phyloP scores from a whole-genome alignment of 768 basidiomycete genomes.

The Ephemerocybe angulata region DNA sequence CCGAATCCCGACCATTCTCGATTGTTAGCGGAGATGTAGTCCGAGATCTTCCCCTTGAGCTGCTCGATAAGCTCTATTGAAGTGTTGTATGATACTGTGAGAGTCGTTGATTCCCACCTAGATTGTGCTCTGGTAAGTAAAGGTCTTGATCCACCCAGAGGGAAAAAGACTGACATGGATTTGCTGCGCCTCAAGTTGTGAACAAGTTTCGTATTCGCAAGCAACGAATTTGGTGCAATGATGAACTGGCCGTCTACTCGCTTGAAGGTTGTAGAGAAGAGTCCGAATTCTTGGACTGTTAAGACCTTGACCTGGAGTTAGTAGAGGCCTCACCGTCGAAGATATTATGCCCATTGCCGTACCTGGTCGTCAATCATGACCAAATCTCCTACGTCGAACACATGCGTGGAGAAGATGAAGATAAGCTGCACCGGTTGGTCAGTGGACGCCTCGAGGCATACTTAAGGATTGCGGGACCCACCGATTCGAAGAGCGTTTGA shows the following conservation, averaged over 20 bases:
- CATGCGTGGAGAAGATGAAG: slow-evolving; percentile 82
- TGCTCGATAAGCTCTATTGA: slow-evolving; percentile 69
- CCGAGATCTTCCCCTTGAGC: slow-evolving; percentile 52
- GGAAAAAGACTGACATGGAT: slow-evolving; percentile 52
- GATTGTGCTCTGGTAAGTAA: neutral
- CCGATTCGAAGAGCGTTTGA: slow-evolving; percentile 74
- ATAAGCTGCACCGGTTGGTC: slow-evolving; percentile 47
- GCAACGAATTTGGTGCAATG: slow-evolving; percentile 71
- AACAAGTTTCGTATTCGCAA: slow-evolving; percentile 68
- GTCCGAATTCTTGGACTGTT: slow-evolving; percentile 71
- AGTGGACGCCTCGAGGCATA: neutral
- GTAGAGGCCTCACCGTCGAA: neutral
- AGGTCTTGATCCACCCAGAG: neutral
- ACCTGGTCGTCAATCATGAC: slow-evolving; percentile 78
- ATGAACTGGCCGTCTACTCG: slow-evolving; percentile 81
- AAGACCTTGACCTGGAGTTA: slow-evolving; percentile 25
- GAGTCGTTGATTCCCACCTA: slow-evolving; percentile 66
- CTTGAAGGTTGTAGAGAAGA: slow-evolving; percentile 75
- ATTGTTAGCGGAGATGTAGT: slow-evolving; percentile 58
- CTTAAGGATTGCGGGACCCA: slow-evolving; percentile 26
- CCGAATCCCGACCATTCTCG: slow-evolving; percentile 68
- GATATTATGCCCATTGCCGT: slow-evolving; percentile 10
- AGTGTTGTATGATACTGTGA: slow-evolving; percentile 66
- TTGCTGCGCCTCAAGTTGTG: slow-evolving; percentile 74
- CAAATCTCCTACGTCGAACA: slow-evolving; percentile 81